Evolutionary conservation across 1,139 yeast species (phyloP).

Genomic region (Wickerhamomyces sp.): DNA sequence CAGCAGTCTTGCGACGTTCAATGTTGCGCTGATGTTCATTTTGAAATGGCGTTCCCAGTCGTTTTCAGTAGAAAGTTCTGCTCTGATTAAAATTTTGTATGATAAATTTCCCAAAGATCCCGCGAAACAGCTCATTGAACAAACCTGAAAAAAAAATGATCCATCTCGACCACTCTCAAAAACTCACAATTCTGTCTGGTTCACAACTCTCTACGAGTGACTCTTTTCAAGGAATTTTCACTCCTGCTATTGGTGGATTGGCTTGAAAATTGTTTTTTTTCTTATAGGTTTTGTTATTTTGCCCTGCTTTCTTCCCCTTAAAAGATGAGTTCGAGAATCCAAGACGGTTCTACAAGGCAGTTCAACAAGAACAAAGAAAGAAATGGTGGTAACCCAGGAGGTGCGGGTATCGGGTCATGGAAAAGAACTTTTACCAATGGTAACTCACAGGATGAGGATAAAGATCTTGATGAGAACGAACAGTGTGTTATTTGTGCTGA

Average conservation of each 20-base stretch:
- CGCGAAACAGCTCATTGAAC: background rate
- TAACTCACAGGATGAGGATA: slow-evolving; percentile 18
- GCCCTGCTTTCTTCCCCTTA: too few relatives aligned
- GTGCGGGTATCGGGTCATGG: slow-evolving; percentile 7
- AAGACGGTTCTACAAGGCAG: slow-evolving; percentile 9
- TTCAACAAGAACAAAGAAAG: background rate
- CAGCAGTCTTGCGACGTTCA: slow-evolving; percentile 57
- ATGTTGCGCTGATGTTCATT: slow-evolving; percentile 64
- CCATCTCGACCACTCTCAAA: too few relatives aligned
- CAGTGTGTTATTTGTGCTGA: slow-evolving; percentile 86
- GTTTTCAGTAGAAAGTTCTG: background rate
- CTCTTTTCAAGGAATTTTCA: too few relatives aligned
- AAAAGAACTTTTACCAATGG: slow-evolving; percentile 13
- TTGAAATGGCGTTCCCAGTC: background rate
- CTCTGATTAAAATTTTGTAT: background rate
- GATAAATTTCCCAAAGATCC: background rate
- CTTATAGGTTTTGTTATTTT: too few relatives aligned
- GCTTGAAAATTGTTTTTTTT: too few relatives aligned
- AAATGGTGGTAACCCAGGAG: background rate
- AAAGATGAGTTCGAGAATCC: slow-evolving; percentile 5
- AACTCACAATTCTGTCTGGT: too few relatives aligned
- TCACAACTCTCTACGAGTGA: too few relatives aligned
- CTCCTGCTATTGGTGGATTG: too few relatives aligned
- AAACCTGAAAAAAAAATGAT: background rate
- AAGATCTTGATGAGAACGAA: slow-evolving; percentile 33